These are phyloP conservation scores for Nakazawaea holstii DNA, from an alignment of 805 yeast genomes.

Conservation along the genomic window DNA sequence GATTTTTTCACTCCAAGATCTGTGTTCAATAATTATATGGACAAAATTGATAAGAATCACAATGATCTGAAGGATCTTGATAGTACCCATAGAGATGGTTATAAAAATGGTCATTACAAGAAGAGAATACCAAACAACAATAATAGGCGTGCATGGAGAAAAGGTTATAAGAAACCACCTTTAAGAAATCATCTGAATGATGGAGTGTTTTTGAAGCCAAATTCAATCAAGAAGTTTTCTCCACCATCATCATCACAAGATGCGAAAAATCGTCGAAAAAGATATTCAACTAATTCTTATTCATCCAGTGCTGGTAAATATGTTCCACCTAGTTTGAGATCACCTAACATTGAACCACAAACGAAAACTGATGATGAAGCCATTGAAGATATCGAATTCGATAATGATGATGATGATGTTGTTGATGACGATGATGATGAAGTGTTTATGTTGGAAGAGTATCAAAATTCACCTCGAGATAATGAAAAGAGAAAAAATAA, in stretches of 20 bases:
- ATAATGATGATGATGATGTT: conserved; percentile 27
- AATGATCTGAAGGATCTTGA: conserved; percentile 15
- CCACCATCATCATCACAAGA: conserved; percentile 11
- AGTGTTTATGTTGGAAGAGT: conserved; percentile 34
- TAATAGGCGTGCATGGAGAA: conserved; percentile 13
- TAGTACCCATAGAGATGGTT: conserved; percentile 14
- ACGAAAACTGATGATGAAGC: conserved; percentile 15
- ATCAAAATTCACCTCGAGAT: conserved; percentile 15
- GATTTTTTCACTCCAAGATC: conserved; percentile 79
- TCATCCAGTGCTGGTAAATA: conserved; percentile 48
- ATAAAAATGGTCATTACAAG: conserved; percentile 14
- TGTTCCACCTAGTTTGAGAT: conserved; percentile 68
- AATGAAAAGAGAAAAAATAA: conserved; percentile 11
- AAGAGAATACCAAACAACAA: conserved; percentile 11
- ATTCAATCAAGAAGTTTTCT: conserved; percentile 1
- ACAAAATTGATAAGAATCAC: conserved; percentile 41
- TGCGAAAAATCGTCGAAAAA: background rate
- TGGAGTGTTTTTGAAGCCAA: conserved; percentile 19
- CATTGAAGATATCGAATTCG: conserved; percentile 17
- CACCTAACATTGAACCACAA: conserved; percentile 27
- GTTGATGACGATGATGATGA: conserved; percentile 27
- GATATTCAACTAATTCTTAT: conserved; percentile 4
- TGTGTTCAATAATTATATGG: conserved; percentile 66
- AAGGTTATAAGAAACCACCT: conserved; percentile 14
- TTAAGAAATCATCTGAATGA: conserved; percentile 6